Conservation (phyloP, 768 basidiomycete genomes). For the Cyclocybe aegerita region DNA sequence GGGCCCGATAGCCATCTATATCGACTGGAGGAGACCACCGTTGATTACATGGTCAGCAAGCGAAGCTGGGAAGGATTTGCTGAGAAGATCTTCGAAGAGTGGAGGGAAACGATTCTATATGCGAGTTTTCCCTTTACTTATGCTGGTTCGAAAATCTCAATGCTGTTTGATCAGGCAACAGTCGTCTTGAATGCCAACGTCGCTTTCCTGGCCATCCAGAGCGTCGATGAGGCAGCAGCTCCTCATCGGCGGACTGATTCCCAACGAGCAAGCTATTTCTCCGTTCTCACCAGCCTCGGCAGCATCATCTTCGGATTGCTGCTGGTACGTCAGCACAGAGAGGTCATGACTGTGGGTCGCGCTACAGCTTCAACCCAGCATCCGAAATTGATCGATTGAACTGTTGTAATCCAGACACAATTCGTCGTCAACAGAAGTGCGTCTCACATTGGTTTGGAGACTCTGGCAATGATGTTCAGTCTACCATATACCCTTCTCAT, state of each 20-base stretch:
- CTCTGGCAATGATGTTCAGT: constrained; percentile 4
- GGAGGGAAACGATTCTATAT: too few relatives aligned
- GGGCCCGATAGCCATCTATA: too few relatives aligned
- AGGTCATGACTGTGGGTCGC: neutral
- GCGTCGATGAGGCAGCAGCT: neutral
- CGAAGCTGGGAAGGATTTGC: too few relatives aligned
- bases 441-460: neutral
- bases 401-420: neutral
- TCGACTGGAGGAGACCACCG: too few relatives aligned
- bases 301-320: constrained; percentile 2
- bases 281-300: neutral
- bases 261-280: constrained; percentile 4
- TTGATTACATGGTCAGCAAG: too few relatives aligned
- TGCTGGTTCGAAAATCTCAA: too few relatives aligned
- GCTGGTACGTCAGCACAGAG: neutral
- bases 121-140: too few relatives aligned
- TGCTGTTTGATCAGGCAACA: neutral
- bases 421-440: neutral
- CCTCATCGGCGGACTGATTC: neutral
- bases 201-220: constrained; percentile 4
- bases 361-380: too few relatives aligned
- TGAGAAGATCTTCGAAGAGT: too few relatives aligned
- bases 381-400: too few relatives aligned
- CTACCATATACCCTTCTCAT: constrained; percentile 4
- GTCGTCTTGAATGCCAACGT: constrained; percentile 3